Percentiles rank a stretch among this genome's conserved stretches.
Conservation (phyloP, 192 early-diverging fungal genomes). For the Thamnidium elegans region DNA sequence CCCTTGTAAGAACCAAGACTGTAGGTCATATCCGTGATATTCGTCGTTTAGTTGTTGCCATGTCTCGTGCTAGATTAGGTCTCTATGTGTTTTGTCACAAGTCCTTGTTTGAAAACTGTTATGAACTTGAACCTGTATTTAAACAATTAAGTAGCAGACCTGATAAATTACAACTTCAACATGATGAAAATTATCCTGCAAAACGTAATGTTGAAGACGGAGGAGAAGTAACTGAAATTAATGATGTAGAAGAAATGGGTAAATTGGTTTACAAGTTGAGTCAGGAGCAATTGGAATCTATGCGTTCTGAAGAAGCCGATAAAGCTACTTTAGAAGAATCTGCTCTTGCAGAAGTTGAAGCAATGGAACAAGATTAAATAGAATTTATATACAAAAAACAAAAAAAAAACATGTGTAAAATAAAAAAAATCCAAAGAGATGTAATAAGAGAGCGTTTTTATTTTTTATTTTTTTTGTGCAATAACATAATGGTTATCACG, state of each 20-base stretch:
- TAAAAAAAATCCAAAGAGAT: too few relatives aligned
- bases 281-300: slow-evolving; percentile 55
- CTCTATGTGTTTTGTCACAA: slow-evolving; percentile 87
- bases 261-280: slow-evolving; percentile 63
- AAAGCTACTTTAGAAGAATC: not conserved
- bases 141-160: slow-evolving; percentile 59
- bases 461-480: slow-evolving; percentile 14
- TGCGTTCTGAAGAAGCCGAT: slow-evolving; percentile 4
- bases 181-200: slow-evolving; percentile 47
- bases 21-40: slow-evolving; percentile 94
- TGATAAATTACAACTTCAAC: slow-evolving; percentile 55
- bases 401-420: too few relatives aligned
- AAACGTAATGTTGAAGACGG: slow-evolving; percentile 35
- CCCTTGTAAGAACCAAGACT: slow-evolving; percentile 85
- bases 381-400: too few relatives aligned
- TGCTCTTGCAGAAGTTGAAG: too few relatives aligned
- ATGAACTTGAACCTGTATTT: slow-evolving; percentile 77
- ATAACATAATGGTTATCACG: slow-evolving; percentile 95
- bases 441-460: too few relatives aligned
- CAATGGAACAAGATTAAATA: too few relatives aligned
- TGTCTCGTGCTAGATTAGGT: slow-evolving; percentile 92
- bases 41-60: slow-evolving; percentile 86
- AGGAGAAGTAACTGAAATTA: slow-evolving; percentile 39
- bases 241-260: slow-evolving; percentile 58
- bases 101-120: slow-evolving; percentile 73